Base-by-base conservation (phyloP, 139 green algal species). In the Chlorella vulgaris region DNA sequence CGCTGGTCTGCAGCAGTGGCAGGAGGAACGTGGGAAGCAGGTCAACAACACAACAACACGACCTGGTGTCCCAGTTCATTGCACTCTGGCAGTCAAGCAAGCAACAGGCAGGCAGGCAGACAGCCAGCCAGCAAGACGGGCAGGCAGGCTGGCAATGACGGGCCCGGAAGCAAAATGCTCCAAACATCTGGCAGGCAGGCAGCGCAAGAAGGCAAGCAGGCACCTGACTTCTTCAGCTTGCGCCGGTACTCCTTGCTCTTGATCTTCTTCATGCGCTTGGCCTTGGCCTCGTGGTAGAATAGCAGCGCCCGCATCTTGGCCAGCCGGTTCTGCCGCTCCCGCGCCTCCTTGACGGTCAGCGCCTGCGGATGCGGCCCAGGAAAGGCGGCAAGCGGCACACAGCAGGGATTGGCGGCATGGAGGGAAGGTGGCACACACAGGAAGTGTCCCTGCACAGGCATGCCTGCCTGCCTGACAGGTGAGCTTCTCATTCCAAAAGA, bases 221-320 rank as follows among this genome's bases (percentile, higher is more conserved):
- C 35, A 36, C 71, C 71, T 33, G 86, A 85, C 61, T 91, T 91
- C 75, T 86, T 83, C 80, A 88, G 51, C 66, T 86, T 82, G 24
- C 88, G 79, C 53, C 89, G 81, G 86, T 89, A 94, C 74, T 89
- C 86, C 83, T 96, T 97, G 79, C 77, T 91, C 87, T 98, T 98
- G 89, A 97, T 98, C 76, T 93, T 93, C 80, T 94, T 93, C 66
- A 97, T 68, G 40, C 94, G 88, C 88, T 95, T 94, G 36, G 92
- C 84, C 87, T 98, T 98, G 51, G 89, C 65, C 90, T 98, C 96
- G 69, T 97, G 91, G 69, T 97, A 94, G 84, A 98, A 98, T 53
- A 99, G 89, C 85, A 98, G 88, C 58, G 88, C 84, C 31, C 93
- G 89, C 91, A 96, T 93, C 78, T 93, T 92, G 35, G 91, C 91